phyloP scores from a whole-genome alignment of 1,139 yeast species.

The Kodamaea fungicola region DNA sequence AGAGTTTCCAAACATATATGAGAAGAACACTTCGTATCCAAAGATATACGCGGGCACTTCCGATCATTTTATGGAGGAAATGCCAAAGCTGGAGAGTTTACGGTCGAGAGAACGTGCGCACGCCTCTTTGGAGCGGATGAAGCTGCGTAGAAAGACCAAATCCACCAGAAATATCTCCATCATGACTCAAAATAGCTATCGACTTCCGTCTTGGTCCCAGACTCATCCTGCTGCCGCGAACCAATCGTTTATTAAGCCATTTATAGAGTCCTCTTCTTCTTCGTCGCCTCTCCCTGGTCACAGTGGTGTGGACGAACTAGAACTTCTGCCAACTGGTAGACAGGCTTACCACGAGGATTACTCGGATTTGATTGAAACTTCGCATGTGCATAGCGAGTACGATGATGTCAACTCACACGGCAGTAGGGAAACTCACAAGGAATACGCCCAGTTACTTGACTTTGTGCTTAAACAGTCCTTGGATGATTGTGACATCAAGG shows the following conservation, averaged over 20 bases:
- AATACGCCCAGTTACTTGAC: conserved; percentile 25
- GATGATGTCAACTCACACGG: conserved; percentile 6
- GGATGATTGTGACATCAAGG: conserved; percentile 48
- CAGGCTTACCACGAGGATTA: neutral
- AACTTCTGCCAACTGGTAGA: conserved; percentile 3
- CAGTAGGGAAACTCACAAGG: conserved; percentile 11
- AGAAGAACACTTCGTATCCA: conserved; percentile 8
- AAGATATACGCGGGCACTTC: conserved; percentile 13
- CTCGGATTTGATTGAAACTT: conserved; percentile 3
- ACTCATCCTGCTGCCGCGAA: neutral
- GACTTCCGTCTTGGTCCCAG: conserved; percentile 17
- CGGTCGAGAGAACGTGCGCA: conserved; percentile 62
- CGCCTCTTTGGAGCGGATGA: conserved; percentile 63
- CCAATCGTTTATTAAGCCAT: neutral
- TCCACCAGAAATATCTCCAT: conserved; percentile 34
- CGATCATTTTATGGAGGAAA: conserved; percentile 22
- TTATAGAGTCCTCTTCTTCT: neutral
- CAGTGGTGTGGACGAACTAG: neutral
- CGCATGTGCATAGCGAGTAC: neutral
- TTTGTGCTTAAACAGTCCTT: conserved; percentile 62
- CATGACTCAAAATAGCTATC: conserved; percentile 21
- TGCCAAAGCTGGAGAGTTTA: conserved; percentile 27
- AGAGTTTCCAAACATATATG: conserved; percentile 42
- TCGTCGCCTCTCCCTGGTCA: neutral
- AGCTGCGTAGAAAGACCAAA: conserved; percentile 55